phyloP scores from a whole-genome alignment of 129 eudicot genomes.

The Flaveria trinervia region DNA sequence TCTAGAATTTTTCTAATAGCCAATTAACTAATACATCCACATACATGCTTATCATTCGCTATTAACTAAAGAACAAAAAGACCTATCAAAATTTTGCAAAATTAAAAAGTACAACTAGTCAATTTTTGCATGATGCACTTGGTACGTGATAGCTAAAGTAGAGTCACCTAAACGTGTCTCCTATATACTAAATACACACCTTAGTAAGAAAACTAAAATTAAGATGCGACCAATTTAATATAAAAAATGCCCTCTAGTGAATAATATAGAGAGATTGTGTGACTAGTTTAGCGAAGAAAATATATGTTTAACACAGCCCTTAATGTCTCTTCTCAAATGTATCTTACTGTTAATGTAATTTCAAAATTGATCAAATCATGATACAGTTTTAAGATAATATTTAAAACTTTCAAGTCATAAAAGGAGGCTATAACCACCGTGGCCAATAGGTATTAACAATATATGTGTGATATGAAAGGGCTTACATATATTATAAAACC shows the following conservation, averaged over 20 bases:
- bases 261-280: no score
- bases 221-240: no score
- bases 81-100: background rate
- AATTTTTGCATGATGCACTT: background rate
- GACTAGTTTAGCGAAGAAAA: no score
- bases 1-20: background rate
- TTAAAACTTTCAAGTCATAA: slow-evolving; percentile 7
- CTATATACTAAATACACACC: no score
- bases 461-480: background rate
- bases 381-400: background rate
- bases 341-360: background rate
- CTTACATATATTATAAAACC: background rate
- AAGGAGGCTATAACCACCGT: background rate
- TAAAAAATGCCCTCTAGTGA: no score
- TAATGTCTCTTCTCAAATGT: no score
- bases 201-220: no score
- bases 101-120: background rate
- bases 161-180: no score
- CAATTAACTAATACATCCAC: background rate
- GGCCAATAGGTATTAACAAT: background rate
- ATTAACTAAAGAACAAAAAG: background rate
- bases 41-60: background rate
- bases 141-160: background rate
- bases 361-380: background rate
- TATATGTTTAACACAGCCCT: no score